These are phyloP conservation scores for Nicotiana noctiflora DNA, from an alignment of 257 asterid species.

Conservation along the genomic window DNA sequence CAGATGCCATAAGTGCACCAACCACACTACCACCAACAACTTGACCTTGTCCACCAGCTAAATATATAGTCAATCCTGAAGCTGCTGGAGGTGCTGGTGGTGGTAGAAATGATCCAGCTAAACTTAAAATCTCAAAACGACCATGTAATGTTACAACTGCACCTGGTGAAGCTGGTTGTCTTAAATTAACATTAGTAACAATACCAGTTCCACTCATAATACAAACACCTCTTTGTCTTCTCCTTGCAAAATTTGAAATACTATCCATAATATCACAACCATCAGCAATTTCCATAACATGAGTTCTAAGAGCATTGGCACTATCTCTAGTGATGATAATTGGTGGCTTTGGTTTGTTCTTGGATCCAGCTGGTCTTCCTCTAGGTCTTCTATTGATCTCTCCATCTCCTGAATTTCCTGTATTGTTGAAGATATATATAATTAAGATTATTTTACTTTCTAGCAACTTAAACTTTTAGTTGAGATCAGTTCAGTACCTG, in stretches of 20 bases:
- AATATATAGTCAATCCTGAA: constrained; percentile 58
- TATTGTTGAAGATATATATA: constrained; percentile 1
- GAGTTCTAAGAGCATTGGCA: constrained; percentile 85
- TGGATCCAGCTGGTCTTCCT: constrained; percentile 90
- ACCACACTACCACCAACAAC: constrained; percentile 90
- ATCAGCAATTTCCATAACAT: constrained; percentile 85
- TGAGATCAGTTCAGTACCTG: constrained; percentile 9
- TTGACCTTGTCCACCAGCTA: constrained; percentile 94
- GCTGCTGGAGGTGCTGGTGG: constrained; percentile 91
- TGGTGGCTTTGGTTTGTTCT: constrained; percentile 83
- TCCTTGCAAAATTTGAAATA: constrained; percentile 60
- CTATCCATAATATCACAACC: constrained; percentile 80
- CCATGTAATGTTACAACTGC: constrained; percentile 75
- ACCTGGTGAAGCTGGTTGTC: constrained; percentile 80
- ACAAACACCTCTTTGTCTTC: constrained; percentile 85
- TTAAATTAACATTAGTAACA: constrained; percentile 68
- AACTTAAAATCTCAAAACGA: constrained; percentile 69
- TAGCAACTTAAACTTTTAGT: background rate
- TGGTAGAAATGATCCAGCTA: constrained; percentile 77
- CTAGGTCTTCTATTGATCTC: constrained; percentile 55
- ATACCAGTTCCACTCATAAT: constrained; percentile 79
- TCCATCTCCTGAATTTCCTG: constrained; percentile 26
- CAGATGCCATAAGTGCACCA: constrained; percentile 73
- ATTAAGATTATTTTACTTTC: background rate
- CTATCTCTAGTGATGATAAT: constrained; percentile 87